Evolutionary conservation across 352 stramenopile species (phyloP).

Genomic region (Plasmopara viticola): DNA sequence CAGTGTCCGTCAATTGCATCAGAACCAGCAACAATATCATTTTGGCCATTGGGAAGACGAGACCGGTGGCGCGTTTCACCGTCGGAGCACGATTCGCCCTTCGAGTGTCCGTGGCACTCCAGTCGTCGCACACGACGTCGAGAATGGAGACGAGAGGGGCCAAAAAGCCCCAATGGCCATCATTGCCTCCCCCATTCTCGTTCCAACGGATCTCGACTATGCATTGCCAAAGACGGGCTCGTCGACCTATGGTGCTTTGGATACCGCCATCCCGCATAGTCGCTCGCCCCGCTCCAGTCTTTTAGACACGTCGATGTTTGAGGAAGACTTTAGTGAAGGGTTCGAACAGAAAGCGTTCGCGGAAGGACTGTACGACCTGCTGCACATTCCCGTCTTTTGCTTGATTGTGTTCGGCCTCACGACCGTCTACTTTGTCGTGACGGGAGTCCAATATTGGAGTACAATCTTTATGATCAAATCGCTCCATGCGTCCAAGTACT

Average conservation of each 20-base stretch:
- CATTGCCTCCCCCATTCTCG: background rate
- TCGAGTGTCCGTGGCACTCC: constrained; percentile 22
- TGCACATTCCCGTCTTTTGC: constrained; percentile 69
- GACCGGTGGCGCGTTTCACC: constrained; percentile 25
- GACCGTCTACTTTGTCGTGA: constrained; percentile 84
- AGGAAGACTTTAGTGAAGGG: constrained; percentile 67
- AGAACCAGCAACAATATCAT: constrained; percentile 69
- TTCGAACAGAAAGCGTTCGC: constrained; percentile 66
- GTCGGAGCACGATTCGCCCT: constrained; percentile 26
- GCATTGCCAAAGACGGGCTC: constrained; percentile 15
- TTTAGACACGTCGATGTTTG: constrained; percentile 57
- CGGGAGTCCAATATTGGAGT: constrained; percentile 82
- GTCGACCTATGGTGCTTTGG: constrained; percentile 51
- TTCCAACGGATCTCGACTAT: background rate
- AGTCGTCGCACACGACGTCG: constrained; percentile 20
- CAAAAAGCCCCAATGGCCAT: background rate
- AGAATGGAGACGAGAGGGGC: constrained; percentile 16
- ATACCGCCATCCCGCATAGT: constrained; percentile 32
- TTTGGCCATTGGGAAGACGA: constrained; percentile 51
- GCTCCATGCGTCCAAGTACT: constrained; percentile 72
- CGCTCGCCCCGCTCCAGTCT: constrained; percentile 37
- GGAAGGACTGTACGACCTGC: constrained; percentile 52
- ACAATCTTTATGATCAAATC: constrained; percentile 88
- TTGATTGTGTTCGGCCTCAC: constrained; percentile 72
- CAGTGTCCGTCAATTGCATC: constrained; percentile 59